Evolutionary conservation across 768 basidiomycete genomes (phyloP), one percentile per base, ranked within the genome.

Genomic region (Stropharia rugosoannulata): DNA sequence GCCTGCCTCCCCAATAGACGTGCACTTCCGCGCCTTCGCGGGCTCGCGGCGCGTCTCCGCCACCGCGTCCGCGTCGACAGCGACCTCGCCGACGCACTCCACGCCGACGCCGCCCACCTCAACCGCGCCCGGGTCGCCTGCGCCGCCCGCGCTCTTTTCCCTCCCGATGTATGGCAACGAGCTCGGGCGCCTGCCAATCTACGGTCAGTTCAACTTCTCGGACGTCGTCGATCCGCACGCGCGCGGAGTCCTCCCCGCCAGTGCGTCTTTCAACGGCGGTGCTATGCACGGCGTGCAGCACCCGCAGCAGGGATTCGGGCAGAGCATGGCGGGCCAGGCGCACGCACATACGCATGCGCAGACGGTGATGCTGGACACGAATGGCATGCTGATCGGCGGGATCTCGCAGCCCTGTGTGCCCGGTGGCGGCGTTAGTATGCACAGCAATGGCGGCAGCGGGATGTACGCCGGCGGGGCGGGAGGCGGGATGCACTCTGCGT

Each of bases 91-190:
- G n/a, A 4, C 51, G 58, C 18, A 42, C 56, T 13, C 19, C 51
- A 29, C 53, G 50, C 10, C 45, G 50, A 1, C 54, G 53, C 18
- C 42, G 36, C 25, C 16, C 37, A 32, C 45, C 50, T 19, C 63
- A 59, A 15, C 59, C 56, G n/a, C 52, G 61, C 40, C 40, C 8
- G 40, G 8, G 18, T 15, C 40, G 40, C n/a, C 40, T 13, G 40
- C 40, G 6, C 40, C 45, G 25, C 60, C 60, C 7, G 58, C 65
- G 1, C 53, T 58, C 9, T 72, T 72, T 55, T 64, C 74, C 13
- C 70, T 86, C 4, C 84, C 85, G 0, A 75, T 83, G 63, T 81
- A 84, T 61, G 79, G 75, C 62, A 78, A 78, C 44, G 84, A 86
- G 52, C 69, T 86, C 6, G 85, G 83, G 3, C 71, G 80, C 39